Percentiles rank a stretch among this genome's conserved stretches.
Conservation (phyloP, 2,329 filamentous ascomycete species). For the Pseudopyricularia cyperi region DNA sequence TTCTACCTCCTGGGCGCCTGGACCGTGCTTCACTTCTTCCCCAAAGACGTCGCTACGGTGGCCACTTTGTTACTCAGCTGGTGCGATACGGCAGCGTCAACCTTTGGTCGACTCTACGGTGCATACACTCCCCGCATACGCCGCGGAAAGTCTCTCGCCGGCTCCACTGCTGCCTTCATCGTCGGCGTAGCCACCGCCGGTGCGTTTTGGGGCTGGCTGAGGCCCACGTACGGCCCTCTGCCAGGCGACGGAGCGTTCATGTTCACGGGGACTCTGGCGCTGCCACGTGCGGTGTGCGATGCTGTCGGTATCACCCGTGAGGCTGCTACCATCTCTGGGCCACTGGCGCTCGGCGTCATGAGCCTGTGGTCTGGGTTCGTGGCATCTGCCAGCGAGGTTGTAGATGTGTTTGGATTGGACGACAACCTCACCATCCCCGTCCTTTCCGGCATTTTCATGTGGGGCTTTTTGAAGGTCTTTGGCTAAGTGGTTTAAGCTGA, state of each 20-base stretch:
- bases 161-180: slow-evolving; percentile 69
- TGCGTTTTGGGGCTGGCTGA: slow-evolving; percentile 81
- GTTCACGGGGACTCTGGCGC: slow-evolving; percentile 63
- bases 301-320: slow-evolving; percentile 46
- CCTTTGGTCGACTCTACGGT: slow-evolving; percentile 82
- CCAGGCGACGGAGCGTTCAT: slow-evolving; percentile 64
- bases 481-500: slow-evolving; percentile 27
- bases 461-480: slow-evolving; percentile 84
- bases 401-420: slow-evolving; percentile 89
- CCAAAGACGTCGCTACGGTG: slow-evolving; percentile 87
- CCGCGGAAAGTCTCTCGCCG: slow-evolving; percentile 81
- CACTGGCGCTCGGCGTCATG: slow-evolving; percentile 64
- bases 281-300: slow-evolving; percentile 48
- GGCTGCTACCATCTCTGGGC: slow-evolving; percentile 53
- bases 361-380: slow-evolving; percentile 80
- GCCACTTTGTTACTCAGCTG: slow-evolving; percentile 83
- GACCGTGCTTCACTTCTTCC: slow-evolving; percentile 72
- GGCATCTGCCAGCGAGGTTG: slow-evolving; percentile 76
- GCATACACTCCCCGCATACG: slow-evolving; percentile 78
- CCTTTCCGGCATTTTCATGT: slow-evolving; percentile 76
- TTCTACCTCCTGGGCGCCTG: slow-evolving; percentile 90
- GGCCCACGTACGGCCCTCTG: slow-evolving; percentile 53
- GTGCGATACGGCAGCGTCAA: slow-evolving; percentile 96
- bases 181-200: slow-evolving; percentile 73
- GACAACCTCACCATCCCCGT: slow-evolving; percentile 96